Evolutionary conservation across 2,329 filamentous ascomycete genomes (phyloP).

Genomic region (Thelonectria olida): DNA sequence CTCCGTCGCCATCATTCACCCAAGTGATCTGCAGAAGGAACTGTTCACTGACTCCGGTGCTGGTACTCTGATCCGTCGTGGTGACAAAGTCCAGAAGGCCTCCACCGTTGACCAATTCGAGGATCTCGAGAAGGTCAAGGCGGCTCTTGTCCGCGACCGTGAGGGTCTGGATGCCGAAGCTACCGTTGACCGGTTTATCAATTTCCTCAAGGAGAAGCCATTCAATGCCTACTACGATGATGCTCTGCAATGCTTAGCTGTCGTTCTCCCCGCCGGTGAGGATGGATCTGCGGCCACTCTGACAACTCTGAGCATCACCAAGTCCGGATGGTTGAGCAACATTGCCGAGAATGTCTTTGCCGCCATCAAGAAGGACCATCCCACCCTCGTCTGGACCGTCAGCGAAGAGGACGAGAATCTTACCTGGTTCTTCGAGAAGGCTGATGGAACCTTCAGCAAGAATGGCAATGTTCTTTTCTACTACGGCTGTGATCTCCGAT

Average conservation of each 20-base stretch:
- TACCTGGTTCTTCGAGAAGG: constrained; percentile 98
- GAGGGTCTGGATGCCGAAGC: constrained; percentile 83
- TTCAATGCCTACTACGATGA: constrained; percentile 98
- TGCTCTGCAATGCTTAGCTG: constrained; percentile 88
- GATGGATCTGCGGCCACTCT: constrained; percentile 80
- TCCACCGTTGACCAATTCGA: constrained; percentile 77
- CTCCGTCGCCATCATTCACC: constrained; percentile 97
- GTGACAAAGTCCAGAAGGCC: constrained; percentile 85
- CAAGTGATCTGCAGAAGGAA: constrained; percentile 94
- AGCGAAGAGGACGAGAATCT: constrained; percentile 96
- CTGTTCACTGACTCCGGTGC: constrained; percentile 96
- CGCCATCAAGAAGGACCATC: constrained; percentile 91
- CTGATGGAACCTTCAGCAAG: constrained; percentile 87
- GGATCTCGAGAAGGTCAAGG: constrained; percentile 80
- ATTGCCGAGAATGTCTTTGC: constrained; percentile 95
- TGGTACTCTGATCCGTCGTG: constrained; percentile 89
- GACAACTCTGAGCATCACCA: constrained; percentile 91
- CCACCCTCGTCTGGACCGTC: constrained; percentile 94
- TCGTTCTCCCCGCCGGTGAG: constrained; percentile 80
- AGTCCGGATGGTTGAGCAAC: constrained; percentile 93
- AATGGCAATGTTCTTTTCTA: constrained; percentile 94
- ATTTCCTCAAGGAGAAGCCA: constrained; percentile 76
- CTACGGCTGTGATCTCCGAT: constrained; percentile 86
- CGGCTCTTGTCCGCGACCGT: constrained; percentile 82
- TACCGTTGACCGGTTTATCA: constrained; percentile 87